Conservation (phyloP, 2,329 filamentous ascomycete species). For the Diaporthe helianthi region DNA sequence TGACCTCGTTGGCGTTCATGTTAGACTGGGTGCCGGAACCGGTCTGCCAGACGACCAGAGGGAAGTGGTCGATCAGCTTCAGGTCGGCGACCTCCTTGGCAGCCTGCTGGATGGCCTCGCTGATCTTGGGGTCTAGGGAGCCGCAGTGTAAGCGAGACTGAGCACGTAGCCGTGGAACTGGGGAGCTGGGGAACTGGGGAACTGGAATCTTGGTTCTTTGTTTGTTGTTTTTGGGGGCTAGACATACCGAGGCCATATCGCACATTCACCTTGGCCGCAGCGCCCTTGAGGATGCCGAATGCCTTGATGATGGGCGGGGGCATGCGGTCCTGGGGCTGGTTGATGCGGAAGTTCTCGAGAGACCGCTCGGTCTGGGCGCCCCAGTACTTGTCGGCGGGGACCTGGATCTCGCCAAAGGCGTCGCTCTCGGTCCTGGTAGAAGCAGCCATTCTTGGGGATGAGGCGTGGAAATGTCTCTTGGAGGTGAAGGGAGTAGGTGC, state of each 20-base stretch:
- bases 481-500: slow-evolving; percentile 30
- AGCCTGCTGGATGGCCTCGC: slow-evolving; percentile 92
- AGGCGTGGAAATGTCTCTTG: slow-evolving; percentile 52
- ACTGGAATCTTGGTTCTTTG: background rate
- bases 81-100: slow-evolving; percentile 91
- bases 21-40: slow-evolving; percentile 98
- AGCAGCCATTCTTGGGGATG: slow-evolving; percentile 55
- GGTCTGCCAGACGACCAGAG: slow-evolving; percentile 98
- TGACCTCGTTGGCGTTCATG: slow-evolving; percentile 99
- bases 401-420: slow-evolving; percentile 96
- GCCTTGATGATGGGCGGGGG: slow-evolving; percentile 89
- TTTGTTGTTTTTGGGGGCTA: background rate
- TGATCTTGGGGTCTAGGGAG: slow-evolving; percentile 79
- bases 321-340: slow-evolving; percentile 99
- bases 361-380: slow-evolving; percentile 97
- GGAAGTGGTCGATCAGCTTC: slow-evolving; percentile 96
- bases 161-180: background rate
- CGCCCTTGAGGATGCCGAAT: slow-evolving; percentile 97
- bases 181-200: no score
- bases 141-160: slow-evolving; percentile 16
- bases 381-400: slow-evolving; percentile 95
- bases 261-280: slow-evolving; percentile 95
- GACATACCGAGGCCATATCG: slow-evolving; percentile 82
- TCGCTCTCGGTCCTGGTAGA: slow-evolving; percentile 87
- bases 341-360: slow-evolving; percentile 97